Percentiles rank a stretch among this genome's conserved stretches.
These are phyloP conservation scores for Brasilioporus rufonigricans DNA, from an alignment of 768 basidiomycete genomes.

Conservation along the genomic window DNA sequence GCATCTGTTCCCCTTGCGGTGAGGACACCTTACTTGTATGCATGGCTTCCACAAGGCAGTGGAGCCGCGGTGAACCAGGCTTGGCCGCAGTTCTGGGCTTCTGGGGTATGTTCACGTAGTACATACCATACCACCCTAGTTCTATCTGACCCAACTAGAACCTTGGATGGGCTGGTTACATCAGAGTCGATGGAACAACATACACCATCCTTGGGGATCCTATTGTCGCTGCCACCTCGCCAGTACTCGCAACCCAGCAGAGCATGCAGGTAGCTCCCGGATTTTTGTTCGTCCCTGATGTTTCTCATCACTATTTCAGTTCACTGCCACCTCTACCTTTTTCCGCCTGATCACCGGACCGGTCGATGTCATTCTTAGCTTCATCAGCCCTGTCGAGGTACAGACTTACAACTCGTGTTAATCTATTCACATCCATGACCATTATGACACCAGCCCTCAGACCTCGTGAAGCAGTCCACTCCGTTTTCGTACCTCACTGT, in stretches of 20 bases:
- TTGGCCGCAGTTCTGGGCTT: slow-evolving; percentile 72
- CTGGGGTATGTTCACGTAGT: slow-evolving; percentile 40
- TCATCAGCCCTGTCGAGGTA: slow-evolving; percentile 70
- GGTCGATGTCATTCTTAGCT: slow-evolving; percentile 58
- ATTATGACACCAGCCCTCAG: slow-evolving; percentile 41
- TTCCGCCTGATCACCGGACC: slow-evolving; percentile 64
- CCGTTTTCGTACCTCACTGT: slow-evolving; percentile 60
- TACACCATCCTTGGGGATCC: slow-evolving; percentile 59
- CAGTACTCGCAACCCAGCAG: slow-evolving; percentile 50
- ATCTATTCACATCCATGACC: neutral
- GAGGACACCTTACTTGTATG: slow-evolving; percentile 61
- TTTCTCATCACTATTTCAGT: slow-evolving; percentile 37
- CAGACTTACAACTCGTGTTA: neutral
- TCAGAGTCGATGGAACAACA: slow-evolving; percentile 53
- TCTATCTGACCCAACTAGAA: slow-evolving; percentile 36
- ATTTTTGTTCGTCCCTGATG: neutral
- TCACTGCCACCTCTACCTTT: slow-evolving; percentile 65
- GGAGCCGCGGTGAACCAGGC: slow-evolving; percentile 40
- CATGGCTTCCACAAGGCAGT: slow-evolving; percentile 59
- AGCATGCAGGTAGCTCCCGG: slow-evolving; percentile 42
- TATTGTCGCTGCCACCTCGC: slow-evolving; percentile 42
- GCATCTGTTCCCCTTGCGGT: slow-evolving; percentile 64
- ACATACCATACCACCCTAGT: neutral
- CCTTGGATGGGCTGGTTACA: slow-evolving; percentile 63
- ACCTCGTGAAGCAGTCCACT: slow-evolving; percentile 60